Conservation (phyloP, 345 rosid genomes). For the Bretschneidera sinensis region DNA sequence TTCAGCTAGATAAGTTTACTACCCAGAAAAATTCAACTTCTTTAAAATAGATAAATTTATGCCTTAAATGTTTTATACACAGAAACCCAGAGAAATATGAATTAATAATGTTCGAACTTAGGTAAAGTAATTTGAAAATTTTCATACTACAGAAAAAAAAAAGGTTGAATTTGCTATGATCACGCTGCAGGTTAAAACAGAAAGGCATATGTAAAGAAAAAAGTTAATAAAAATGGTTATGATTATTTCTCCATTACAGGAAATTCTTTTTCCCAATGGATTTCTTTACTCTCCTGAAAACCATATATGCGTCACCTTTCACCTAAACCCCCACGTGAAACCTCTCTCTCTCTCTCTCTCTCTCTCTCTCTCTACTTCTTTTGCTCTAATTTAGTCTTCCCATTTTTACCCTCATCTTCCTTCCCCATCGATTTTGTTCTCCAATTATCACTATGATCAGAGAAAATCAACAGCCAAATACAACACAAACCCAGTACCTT, state of each 20-base stretch:
- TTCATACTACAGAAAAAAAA: too few relatives aligned
- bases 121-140: too few relatives aligned
- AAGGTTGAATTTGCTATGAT: neutral
- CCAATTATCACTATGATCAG: too few relatives aligned
- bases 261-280: constrained; percentile 7
- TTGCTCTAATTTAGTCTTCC: neutral
- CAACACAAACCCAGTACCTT: neutral
- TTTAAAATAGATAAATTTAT: too few relatives aligned
- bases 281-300: too few relatives aligned
- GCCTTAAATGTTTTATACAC: too few relatives aligned
- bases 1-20: too few relatives aligned
- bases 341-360: neutral
- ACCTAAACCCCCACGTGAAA: constrained; percentile 23
- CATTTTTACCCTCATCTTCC: neutral
- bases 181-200: neutral
- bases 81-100: too few relatives aligned
- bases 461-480: neutral
- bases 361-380: neutral
- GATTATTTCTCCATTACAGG: constrained; percentile 31
- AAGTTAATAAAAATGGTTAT: constrained; percentile 10
- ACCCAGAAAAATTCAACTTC: too few relatives aligned
- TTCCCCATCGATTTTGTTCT: neutral
- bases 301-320: constrained; percentile 24
- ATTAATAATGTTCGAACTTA: too few relatives aligned
- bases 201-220: neutral